Conservation (phyloP, 2,329 filamentous ascomycete genomes). For the Fusarium annulatum region DNA sequence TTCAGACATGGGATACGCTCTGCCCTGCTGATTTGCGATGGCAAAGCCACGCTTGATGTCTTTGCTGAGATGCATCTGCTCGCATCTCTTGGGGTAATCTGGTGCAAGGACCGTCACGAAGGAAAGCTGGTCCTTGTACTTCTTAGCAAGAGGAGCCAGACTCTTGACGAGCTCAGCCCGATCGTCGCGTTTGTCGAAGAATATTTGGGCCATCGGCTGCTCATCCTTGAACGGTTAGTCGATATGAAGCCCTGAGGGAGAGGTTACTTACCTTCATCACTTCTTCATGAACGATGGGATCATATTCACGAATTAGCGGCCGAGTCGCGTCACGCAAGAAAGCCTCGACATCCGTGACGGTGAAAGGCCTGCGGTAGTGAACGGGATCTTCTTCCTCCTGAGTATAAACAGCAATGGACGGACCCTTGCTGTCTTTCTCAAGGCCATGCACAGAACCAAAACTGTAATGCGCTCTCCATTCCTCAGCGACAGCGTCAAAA, state of each 20-base stretch:
- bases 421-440: background rate
- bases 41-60: background rate
- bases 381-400: background rate
- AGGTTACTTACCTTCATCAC: background rate
- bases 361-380: background rate
- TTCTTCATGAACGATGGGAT: background rate
- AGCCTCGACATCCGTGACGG: background rate
- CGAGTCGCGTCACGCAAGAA: background rate
- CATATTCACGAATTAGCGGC: background rate
- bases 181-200: background rate
- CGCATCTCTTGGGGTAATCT: background rate
- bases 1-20: slow-evolving; percentile 1
- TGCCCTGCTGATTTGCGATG: background rate
- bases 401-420: background rate
- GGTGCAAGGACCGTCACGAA: background rate
- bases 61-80: background rate
- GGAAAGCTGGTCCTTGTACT: background rate
- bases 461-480: background rate
- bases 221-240: background rate
- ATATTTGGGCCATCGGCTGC: background rate
- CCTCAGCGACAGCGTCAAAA: background rate
- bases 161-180: background rate
- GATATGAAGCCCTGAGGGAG: fast-evolving
- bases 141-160: background rate
- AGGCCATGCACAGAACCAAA: background rate